Conservation (phyloP, 1,284 basidiomycete species). For the Cryptococcus neoformans region DNA sequence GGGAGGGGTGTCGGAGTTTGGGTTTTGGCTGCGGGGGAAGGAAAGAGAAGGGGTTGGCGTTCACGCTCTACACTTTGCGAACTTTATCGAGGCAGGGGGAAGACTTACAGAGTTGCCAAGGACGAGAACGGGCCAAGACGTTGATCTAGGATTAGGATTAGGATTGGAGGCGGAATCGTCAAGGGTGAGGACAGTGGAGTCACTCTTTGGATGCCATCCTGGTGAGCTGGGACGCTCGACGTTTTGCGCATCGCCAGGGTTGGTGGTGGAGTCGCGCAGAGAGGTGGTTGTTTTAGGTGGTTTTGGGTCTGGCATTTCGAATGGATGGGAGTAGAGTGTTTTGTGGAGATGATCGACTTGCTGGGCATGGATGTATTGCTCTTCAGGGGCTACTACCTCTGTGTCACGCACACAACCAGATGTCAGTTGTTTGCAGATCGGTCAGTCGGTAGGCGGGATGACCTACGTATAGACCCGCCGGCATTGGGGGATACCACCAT, state of each 20-base stretch:
- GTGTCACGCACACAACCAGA: neutral
- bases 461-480: constrained; percentile 36
- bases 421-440: neutral
- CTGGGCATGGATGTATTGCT: constrained; percentile 23
- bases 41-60: neutral
- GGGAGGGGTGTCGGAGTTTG: constrained; percentile 32
- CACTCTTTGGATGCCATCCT: neutral
- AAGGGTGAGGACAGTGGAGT: neutral
- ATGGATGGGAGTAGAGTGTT: constrained; percentile 30
- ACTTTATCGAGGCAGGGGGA: too few relatives aligned
- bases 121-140: neutral
- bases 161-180: constrained; percentile 12
- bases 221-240: too few relatives aligned
- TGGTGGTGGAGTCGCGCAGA: neutral
- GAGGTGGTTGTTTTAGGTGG: neutral
- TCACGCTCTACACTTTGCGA: too few relatives aligned
- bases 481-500: constrained; percentile 32
- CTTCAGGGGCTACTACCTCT: constrained; percentile 40
- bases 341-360: constrained; percentile 26
- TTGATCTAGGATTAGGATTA: neutral
- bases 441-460: neutral
- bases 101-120: neutral
- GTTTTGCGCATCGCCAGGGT: too few relatives aligned
- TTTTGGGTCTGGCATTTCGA: constrained; percentile 20
- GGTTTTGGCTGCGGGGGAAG: neutral